Evolutionary conservation across 83 land plant genomes (phyloP), one percentile per base, ranked within the genome.

Genomic region (Thuja plicata): DNA sequence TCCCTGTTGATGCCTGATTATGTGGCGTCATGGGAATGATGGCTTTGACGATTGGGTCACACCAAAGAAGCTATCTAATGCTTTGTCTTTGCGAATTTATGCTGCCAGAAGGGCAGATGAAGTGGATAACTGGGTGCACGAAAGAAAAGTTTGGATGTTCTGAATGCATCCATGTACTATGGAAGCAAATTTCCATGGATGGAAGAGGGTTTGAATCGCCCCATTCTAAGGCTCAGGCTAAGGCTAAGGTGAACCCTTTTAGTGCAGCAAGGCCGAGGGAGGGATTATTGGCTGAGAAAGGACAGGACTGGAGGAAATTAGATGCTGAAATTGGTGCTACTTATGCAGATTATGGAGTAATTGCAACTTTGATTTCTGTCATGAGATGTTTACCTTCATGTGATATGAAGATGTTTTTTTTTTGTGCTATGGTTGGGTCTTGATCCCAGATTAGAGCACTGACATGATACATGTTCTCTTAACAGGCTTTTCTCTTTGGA

Each of bases 221-320:
- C 78, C 66, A 9, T 88, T n/a, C 54, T 52, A n/a, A 85, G 92
- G 24, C 54, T 87, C 16, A 85, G 88, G 21, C 55, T 87, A 30
- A 85, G 88, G 8, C 60, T 41, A 40, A 54, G 92, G 50, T 77
- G 0, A 97, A 92, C 88, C 99, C 99, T 1, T 97, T 97, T 73
- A 97, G 97, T 1, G 92, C 87, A 41, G 97, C 99, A 0, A 86
- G 99, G 91, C 99, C 99, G 7, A 93, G 99, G 73, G 97, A 96
- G 91, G 97, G 95, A 85, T 92, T 96, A 5, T 88, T 97, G 91
- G 93, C 93, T 32, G 95, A 97, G 93, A 95, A 96, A 80, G 96
- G 96, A 32, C 89, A 92, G 84, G 97, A 96, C 89, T 93, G 92
- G 94, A 94, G 90, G 91, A 93, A 92, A 90, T 90, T 95, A 80